phyloP scores from a whole-genome alignment of 192 early-diverging fungal genomes.

The Backusella luteola region DNA sequence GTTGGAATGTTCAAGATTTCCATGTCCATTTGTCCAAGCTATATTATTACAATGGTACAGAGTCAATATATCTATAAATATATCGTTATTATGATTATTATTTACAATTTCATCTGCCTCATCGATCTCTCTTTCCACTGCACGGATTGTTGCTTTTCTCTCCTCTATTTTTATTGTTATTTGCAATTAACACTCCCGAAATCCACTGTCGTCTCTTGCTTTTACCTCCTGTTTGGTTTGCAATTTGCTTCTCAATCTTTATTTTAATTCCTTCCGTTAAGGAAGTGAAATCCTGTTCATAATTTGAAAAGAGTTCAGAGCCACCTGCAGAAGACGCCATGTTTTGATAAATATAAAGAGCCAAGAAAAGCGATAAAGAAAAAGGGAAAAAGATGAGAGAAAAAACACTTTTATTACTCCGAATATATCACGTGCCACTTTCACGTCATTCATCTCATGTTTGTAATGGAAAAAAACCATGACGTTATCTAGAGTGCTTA shows the following conservation, averaged over 20 bases:
- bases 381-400: neutral
- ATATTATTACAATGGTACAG: neutral
- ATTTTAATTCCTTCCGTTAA: conserved; percentile 55
- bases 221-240: conserved; percentile 58
- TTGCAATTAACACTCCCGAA: neutral
- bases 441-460: neutral
- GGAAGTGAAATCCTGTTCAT: conserved; percentile 80
- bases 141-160: conserved; percentile 72
- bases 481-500: neutral
- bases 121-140: conserved; percentile 80
- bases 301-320: conserved; percentile 82
- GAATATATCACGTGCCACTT: neutral
- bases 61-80: neutral
- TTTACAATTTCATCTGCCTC: conserved; percentile 90
- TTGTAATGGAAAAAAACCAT: neutral
- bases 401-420: neutral
- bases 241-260: conserved; percentile 59
- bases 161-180: conserved; percentile 50
- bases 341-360: conserved; percentile 1
- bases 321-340: conserved; percentile 47
- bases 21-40: conserved; percentile 93
- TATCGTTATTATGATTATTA: neutral
- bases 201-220: neutral
- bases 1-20: conserved; percentile 77
- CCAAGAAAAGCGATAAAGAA: neutral